Evolutionary conservation across 441 rosid species (phyloP), one percentile per base, ranked within the genome.

Genomic region (Corymbia calophylla): DNA sequence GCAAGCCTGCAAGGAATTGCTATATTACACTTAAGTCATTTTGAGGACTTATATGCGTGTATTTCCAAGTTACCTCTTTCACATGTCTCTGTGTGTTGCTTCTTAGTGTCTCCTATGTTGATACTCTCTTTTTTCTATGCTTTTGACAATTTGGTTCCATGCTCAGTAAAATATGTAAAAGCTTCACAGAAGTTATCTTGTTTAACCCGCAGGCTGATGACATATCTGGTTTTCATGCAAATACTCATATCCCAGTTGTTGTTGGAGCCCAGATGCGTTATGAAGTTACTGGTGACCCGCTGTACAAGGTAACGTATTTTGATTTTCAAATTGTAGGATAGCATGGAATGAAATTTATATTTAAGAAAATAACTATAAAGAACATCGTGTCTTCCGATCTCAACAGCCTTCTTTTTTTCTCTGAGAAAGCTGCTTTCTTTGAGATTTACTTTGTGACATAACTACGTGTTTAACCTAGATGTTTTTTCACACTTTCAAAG

Each of bases 201-300:
- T 53, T 90, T 87, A 91, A 80, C 58, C 89, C 90, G 51, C 92
- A 98, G 99, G 99, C 98, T 48, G 98, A 97, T 91, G 97, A 96
- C 92, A 95, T 98, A 89, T 92, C 99, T 55, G 98, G 97, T n/a
- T 98, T 95, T 91, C 99, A 98, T 89, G 94, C 96, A 81, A 98
- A 98, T 88, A 98, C 99, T 13, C 98, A 96, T 90, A 98, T 98
- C 89, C 99, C 99, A 86, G 29, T 97, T 87, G 98, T 98, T 29
- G 90, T 96, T 88, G 99, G 99, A 90, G 91, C 99, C 53, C 99
- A 98, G 91, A 95, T 95, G 92, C 97, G 99, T 7, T 97, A 96
- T 60, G 99, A 98, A 93, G 89, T 96, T 92, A 98, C 97, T 49
- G 98, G 99, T 39, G 99, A 98, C 91, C 93, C 96, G 55, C 93